Conservation (phyloP, 345 rosid species). For the Microcos paniculata region DNA sequence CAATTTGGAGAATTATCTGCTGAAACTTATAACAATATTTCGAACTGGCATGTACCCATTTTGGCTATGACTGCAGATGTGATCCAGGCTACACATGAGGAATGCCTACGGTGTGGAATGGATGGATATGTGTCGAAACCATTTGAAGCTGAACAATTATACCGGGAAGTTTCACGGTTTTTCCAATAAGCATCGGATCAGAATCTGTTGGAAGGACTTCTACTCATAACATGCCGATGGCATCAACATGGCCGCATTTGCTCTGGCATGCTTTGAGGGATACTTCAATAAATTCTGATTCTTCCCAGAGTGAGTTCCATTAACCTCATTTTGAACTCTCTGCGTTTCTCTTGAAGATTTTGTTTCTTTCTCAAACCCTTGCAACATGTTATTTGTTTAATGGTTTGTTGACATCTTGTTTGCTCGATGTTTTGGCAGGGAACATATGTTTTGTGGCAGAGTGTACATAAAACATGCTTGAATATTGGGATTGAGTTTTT, state of each 20-base stretch:
- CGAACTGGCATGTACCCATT: constrained; percentile 61
- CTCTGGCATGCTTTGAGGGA: constrained; percentile 14
- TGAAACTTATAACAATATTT: constrained; percentile 33
- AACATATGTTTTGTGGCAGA: constrained; percentile 18
- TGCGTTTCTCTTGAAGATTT: background rate
- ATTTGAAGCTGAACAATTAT: constrained; percentile 84
- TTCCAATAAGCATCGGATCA: constrained; percentile 30
- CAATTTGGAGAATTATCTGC: constrained; percentile 33
- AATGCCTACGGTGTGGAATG: constrained; percentile 68
- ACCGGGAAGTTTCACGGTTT: constrained; percentile 72
- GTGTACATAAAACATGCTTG: constrained; percentile 29
- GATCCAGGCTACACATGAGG: constrained; percentile 81
- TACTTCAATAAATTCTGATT: constrained; percentile 13
- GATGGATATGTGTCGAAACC: constrained; percentile 96
- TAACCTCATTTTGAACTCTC: background rate
- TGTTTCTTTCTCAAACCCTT: background rate
- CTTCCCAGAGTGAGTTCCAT: constrained; percentile 38
- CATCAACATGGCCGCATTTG: constrained; percentile 18
- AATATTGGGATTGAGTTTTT: constrained; percentile 25
- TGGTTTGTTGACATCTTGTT: background rate
- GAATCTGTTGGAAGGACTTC: constrained; percentile 20
- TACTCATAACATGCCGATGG: constrained; percentile 14
- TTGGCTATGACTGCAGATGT: constrained; percentile 99
- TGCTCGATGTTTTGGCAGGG: constrained; percentile 23
- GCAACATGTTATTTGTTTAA: too few relatives aligned